A percentile compares a stretch with the other conserved stretches of the same genome.
Evolutionary conservation across 352 stramenopile species (phyloP).

Genomic region (Peronosclerospora sorghi): DNA sequence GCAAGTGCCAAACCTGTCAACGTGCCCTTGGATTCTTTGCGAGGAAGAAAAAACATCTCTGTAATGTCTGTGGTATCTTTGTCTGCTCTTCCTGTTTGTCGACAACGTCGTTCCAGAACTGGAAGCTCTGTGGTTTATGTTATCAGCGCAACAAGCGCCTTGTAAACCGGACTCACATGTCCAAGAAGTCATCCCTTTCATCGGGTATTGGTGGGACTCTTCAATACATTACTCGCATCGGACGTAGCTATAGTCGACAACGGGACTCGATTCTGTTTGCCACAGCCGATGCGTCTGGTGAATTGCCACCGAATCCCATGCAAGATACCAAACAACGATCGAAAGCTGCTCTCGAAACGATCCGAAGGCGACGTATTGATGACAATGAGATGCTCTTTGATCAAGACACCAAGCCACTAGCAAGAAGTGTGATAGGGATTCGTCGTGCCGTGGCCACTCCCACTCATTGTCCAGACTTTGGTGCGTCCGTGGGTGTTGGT

Average conservation of each 20-base stretch:
- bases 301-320: constrained; percentile 17
- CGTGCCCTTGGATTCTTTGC: constrained; percentile 46
- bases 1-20: constrained; percentile 56
- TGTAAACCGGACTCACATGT: constrained; percentile 41
- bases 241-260: constrained; percentile 26
- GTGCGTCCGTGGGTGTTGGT: too few relatives aligned
- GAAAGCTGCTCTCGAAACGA: constrained; percentile 5
- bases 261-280: constrained; percentile 31
- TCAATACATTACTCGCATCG: constrained; percentile 25
- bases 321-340: constrained; percentile 22
- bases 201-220: constrained; percentile 22
- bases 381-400: constrained; percentile 21
- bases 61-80: constrained; percentile 50
- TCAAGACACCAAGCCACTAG: constrained; percentile 22
- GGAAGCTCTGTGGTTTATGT: constrained; percentile 50
- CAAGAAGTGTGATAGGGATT: constrained; percentile 22
- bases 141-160: constrained; percentile 54
- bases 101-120: constrained; percentile 48
- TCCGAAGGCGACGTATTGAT: constrained; percentile 15
- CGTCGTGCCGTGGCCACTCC: constrained; percentile 10
- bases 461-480: too few relatives aligned
- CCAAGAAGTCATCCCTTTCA: constrained; percentile 35
- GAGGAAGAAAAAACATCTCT: constrained; percentile 50
- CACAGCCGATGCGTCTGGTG: constrained; percentile 19
- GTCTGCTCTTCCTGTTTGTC: constrained; percentile 50